These are phyloP conservation scores for Termitomyces sp. DNA, from an alignment of 768 basidiomycete species.

Conservation along the genomic window DNA sequence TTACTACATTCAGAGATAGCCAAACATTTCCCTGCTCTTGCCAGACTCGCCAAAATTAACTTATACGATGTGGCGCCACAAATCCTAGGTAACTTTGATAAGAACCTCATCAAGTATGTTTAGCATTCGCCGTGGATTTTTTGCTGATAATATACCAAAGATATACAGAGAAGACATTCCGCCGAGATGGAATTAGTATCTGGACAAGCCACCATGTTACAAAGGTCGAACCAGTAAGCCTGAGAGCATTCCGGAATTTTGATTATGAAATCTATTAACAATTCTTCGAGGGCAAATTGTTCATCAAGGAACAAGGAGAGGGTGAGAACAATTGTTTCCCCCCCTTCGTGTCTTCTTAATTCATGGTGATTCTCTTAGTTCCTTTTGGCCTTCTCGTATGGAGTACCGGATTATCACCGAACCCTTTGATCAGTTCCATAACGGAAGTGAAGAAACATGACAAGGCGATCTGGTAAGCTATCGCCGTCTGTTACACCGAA, in stretches of 20 bases:
- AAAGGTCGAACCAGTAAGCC: conserved; percentile 57
- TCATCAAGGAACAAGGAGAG: conserved; percentile 11
- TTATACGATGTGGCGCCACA: conserved; percentile 79
- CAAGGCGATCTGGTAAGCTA: conserved; percentile 47
- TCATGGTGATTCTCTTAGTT: conserved; percentile 36
- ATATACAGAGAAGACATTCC: conserved; percentile 67
- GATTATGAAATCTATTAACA: background rate
- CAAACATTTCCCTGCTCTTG: conserved; percentile 59
- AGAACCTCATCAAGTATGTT: conserved; percentile 53
- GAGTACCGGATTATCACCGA: conserved; percentile 83
- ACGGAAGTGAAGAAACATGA: conserved; percentile 57
- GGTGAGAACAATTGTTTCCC: background rate
- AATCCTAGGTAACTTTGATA: conserved; percentile 76
- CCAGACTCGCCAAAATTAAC: conserved; percentile 64
- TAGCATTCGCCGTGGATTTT: background rate
- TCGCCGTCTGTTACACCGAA: background rate
- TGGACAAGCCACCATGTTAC: conserved; percentile 73
- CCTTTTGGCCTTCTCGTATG: conserved; percentile 83
- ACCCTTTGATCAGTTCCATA: conserved; percentile 69
- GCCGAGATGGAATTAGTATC: conserved; percentile 70
- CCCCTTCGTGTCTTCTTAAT: background rate
- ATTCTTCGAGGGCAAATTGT: conserved; percentile 1
- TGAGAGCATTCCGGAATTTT: conserved; percentile 6
- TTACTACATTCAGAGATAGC: conserved; percentile 64
- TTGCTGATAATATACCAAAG: conserved; percentile 26